phyloP scores from a whole-genome alignment of 1,284 basidiomycete species.

The Ustilago hordei region DNA sequence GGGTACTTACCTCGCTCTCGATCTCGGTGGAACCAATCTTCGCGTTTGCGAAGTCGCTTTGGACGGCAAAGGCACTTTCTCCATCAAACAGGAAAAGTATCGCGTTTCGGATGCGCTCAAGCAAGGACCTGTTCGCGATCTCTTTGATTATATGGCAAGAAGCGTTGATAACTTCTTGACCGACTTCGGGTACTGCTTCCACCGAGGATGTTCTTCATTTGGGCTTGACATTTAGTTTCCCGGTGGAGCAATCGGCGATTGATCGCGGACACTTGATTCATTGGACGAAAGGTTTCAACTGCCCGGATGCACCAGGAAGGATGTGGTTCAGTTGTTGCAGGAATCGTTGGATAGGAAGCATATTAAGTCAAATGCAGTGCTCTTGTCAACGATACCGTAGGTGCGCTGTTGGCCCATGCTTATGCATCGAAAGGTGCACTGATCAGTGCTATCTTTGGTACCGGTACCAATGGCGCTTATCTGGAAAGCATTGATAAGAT shows the following conservation, averaged over 20 bases:
- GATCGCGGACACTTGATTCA: slow-evolving; percentile 81
- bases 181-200: slow-evolving; percentile 73
- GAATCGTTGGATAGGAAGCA: slow-evolving; percentile 93
- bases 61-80: slow-evolving; percentile 88
- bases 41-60: slow-evolving; percentile 93
- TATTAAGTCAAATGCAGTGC: slow-evolving; percentile 91
- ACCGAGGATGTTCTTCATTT: slow-evolving; percentile 66
- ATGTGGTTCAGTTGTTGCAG: slow-evolving; percentile 91
- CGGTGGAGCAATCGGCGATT: slow-evolving; percentile 94
- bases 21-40: slow-evolving; percentile 66
- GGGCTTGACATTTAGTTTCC: slow-evolving; percentile 83
- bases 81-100: slow-evolving; percentile 74
- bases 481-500: slow-evolving; percentile 88
- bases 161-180: slow-evolving; percentile 94
- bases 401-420: slow-evolving; percentile 89
- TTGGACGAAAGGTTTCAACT: slow-evolving; percentile 70
- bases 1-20: slow-evolving; percentile 65
- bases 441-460: slow-evolving; percentile 91
- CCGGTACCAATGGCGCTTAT: slow-evolving; percentile 97
- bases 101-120: slow-evolving; percentile 65
- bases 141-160: slow-evolving; percentile 86
- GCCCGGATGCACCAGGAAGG: slow-evolving; percentile 79
- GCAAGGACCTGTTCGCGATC: slow-evolving; percentile 53
- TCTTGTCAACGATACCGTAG: slow-evolving; percentile 94
- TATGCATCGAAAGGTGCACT: slow-evolving; percentile 87